Evolutionary conservation across 306 rosid genomes (phyloP).

Genomic region (Gastrolobium villosum): DNA sequence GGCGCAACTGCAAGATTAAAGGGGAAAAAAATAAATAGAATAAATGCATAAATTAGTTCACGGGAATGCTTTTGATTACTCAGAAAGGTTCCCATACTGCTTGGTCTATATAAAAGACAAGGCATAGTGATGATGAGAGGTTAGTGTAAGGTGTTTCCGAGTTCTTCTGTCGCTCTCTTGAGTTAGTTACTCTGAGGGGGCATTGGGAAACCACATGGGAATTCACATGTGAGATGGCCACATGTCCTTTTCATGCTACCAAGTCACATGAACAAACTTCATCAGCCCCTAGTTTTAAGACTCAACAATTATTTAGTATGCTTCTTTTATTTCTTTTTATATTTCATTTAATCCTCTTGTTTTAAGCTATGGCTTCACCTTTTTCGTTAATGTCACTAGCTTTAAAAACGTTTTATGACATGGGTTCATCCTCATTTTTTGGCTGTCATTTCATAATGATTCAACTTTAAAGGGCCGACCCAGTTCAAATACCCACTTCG

Average conservation of each 20-base stretch:
- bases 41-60: conserved; percentile 49
- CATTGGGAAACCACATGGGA: conserved; percentile 56
- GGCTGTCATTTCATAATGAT: neutral
- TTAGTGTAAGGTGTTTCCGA: conserved; percentile 49
- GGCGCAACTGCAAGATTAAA: neutral
- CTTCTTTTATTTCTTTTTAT: neutral
- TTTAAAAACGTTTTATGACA: neutral
- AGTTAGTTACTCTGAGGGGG: conserved; percentile 39
- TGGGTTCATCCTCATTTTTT: neutral
- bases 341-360: neutral
- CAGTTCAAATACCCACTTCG: too few species aligned
- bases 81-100: conserved; percentile 39
- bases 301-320: neutral
- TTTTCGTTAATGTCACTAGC: neutral
- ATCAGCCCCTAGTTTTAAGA: conserved; percentile 31
- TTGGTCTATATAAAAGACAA: conserved; percentile 52
- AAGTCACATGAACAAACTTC: conserved; percentile 53
- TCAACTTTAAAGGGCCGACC: too few species aligned
- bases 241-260: conserved; percentile 52
- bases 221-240: conserved; percentile 60
- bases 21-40: neutral
- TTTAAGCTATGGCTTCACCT: neutral
- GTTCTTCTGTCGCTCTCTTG: conserved; percentile 43
- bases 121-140: conserved; percentile 37
- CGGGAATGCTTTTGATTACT: conserved; percentile 54